Evolutionary conservation across 768 basidiomycete species (phyloP), one percentile per base, ranked within the genome.

Genomic region (Porpolomopsis calyptriformis): DNA sequence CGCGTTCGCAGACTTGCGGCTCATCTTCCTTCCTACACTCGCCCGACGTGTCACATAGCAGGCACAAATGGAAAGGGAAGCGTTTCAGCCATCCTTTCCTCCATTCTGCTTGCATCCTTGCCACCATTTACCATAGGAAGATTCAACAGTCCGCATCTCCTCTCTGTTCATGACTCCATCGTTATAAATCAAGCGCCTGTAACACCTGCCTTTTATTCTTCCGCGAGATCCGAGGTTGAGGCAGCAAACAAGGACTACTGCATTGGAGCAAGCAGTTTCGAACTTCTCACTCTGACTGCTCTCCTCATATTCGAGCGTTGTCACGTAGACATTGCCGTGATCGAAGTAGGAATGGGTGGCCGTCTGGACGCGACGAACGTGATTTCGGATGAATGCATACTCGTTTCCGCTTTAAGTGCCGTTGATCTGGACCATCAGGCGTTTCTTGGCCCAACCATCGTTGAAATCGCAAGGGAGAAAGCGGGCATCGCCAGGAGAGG

Each of bases 1-100:
- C 74, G 82, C 5, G 69, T 89, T 29, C 55, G 59, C 35, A 59
- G 47, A 2, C 69, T 91, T 0, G 71, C 82, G 26, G 48, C 59
- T 2, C 55, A 70, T 53, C 64, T 94, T 4, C 78, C 77, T 0
- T 63, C 69, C 0, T 83, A 85, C 56, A 77, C 70, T 0, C 74
- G 87, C 2, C 94, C 91, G 0, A 89, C 91, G 0, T 70, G 87
- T 27, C 96, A 99, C 57, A 74, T 98, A 47, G 81, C 91, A 6
- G 96, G 96, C 0, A 99, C 96, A 0, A 98, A 99, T 63, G 94
- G 94, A 7, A 99, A 98, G 63, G 96, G 96, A 27, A 93, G 88
- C 53, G 89, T 94, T 10, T 81, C 90, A 1, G 82, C 83, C 4
- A 68, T 91, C 27, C 61, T 96, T 9, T 77, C 87, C 0, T 88